Evolutionary conservation across 1,139 yeast genomes (phyloP).

Genomic region (Candida buenavistaensis): DNA sequence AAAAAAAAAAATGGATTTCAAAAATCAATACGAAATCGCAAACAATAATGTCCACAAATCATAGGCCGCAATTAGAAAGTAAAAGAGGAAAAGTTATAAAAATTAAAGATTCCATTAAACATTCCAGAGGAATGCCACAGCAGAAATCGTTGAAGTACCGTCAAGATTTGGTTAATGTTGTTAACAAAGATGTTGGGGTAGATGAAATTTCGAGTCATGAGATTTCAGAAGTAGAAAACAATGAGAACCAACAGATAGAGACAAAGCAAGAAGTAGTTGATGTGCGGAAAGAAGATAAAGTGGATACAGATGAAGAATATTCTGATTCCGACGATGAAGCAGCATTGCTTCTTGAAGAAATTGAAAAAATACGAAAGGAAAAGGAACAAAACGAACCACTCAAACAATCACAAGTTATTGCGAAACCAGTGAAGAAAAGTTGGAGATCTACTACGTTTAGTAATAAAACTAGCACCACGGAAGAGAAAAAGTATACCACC

Average conservation of each 20-base stretch:
- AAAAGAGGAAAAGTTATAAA: conserved; percentile 65
- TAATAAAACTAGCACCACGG: conserved; percentile 26
- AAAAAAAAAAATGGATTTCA: too few species aligned
- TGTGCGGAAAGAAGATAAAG: conserved; percentile 14
- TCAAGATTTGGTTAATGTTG: too few species aligned
- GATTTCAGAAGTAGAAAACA: conserved; percentile 28
- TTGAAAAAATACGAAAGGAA: conserved; percentile 50
- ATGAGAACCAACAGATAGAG: conserved; percentile 19
- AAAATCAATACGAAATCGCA: too few species aligned
- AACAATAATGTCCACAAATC: conserved; percentile 52
- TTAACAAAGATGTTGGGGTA: neutral
- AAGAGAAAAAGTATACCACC: conserved; percentile 46
- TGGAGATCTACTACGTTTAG: conserved; percentile 60
- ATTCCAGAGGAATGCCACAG: conserved; percentile 69
- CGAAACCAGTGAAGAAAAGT: conserved; percentile 31
- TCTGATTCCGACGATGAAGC: conserved; percentile 22
- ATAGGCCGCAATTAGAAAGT: conserved; percentile 86
- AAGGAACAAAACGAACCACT: conserved; percentile 21
- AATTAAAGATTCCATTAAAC: conserved; percentile 50
- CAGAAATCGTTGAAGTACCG: conserved; percentile 69
- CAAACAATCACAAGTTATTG: too few species aligned
- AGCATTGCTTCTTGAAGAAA: conserved; percentile 49
- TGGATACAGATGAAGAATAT: conserved; percentile 9
- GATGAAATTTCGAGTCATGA: conserved; percentile 14
- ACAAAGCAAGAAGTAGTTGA: too few species aligned